Base-by-base conservation (phyloP, 495 filamentous ascomycete species). In the Neurospora africana region DNA sequence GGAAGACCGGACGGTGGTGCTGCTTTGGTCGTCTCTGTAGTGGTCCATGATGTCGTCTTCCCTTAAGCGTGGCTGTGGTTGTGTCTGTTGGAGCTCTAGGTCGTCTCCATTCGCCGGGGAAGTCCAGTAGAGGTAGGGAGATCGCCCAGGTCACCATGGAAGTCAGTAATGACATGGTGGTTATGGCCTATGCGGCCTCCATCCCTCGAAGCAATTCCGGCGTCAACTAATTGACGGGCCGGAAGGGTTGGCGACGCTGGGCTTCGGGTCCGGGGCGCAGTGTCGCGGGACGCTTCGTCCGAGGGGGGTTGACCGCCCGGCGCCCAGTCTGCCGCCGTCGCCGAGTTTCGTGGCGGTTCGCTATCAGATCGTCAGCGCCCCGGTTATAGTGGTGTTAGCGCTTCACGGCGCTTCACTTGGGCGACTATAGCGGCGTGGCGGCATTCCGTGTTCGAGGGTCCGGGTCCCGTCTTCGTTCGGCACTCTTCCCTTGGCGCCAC, bases 1-100 rank as follows among this genome's bases (percentile, higher is more conserved):
- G 19, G 38, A 68, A 15, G 53, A 33, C 15, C 23, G 53, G 13
- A 27, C 23, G 36, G 69, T 30, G 41, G 41, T 44, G 41, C 41
- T 44, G 38, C 69, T 70, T 30, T 35, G 38, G 69, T 70, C 69
- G 43, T 70, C 69, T 65, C 69, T 70, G 69, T 70, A 40, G 5
- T 70, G 69, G n/a, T 40, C 69, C 38, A 33, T 53, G 36, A 9
- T 36, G 36, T 8, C 4, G 36, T 36, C 36, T 33, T 33, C n/a
- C n/a, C n/a, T n/a, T n/a, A n/a, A n/a, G n/a, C n/a, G n/a, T n/a
- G n/a, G n/a, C n/a, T n/a, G n/a, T n/a, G n/a, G 33, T 5, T 2
- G 33, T 33, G 33, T 36, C 35, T 36, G 7, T 36, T 36, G 35
- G 35, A 36, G 4, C 35, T 36, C 4, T 7, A 36, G 35, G 7